Base-by-base conservation (phyloP, 192 early-diverging fungal species). In the Entophlyctis luteolus region DNA sequence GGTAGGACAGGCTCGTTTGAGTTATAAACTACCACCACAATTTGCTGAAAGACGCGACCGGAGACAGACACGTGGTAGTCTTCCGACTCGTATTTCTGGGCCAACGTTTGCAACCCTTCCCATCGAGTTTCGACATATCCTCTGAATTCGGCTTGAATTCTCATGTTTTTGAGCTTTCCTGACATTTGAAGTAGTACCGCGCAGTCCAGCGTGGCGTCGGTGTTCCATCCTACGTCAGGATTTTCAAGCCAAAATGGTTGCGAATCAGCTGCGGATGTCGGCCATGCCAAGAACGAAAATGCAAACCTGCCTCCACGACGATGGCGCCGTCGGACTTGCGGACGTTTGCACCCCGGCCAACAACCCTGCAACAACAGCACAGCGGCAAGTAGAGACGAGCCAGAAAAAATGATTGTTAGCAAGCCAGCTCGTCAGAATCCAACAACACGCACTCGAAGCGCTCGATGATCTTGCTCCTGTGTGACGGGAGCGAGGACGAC, bases 101-200 rank as follows among this genome's bases (percentile, higher is more conserved):
- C 62, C 5, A 65, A 34, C 22, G 22, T 65, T 14, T 33, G 29
- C 20, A 29, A 20, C n/a, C 33, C 36, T 50, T 65, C 62, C 58
- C 58, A 70, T 23, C 59, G 45, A n/a, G 68, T 70, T 55, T 70
- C 68, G 32, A 18, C 23, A 25, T 49, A 62, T 23, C 59, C 68
- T 3, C 68, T 10, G 35, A 70, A 59, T 35, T 70, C 68, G 22
- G 22, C 58, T 1, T 22, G 29, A 48, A 70, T 50, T 25, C 55
- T 32, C 36, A 54, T 42, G 18, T 33, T 37, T 56, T 70, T 70
- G 31, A 70, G 45, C 20, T 23, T 20, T 29, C 35, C 42, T 38
- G 29, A 16, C 35, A 59, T 16, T 8, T 28, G 27, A 2, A 65
- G 12, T 6, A 65, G 12, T 4, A 65, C 62, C 22, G 47, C 48